Percentiles rank a stretch among this genome's conserved stretches.
Conservation (phyloP, 2,329 filamentous ascomycete species). For the Juglanconis oblonga region DNA sequence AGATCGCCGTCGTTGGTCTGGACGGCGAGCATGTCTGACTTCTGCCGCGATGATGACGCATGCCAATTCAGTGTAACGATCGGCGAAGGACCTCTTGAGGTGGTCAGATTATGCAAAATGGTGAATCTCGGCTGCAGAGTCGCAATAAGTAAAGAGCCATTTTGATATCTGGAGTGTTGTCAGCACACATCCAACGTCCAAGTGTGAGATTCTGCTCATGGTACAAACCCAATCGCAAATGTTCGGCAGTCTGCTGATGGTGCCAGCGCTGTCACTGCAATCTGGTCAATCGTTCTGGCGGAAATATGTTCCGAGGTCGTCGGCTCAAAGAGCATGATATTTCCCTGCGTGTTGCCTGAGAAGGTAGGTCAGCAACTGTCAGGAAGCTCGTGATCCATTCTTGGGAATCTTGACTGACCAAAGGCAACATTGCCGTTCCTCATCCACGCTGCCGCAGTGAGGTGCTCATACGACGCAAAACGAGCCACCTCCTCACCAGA, state of each 20-base stretch:
- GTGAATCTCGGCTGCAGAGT: constrained; percentile 88
- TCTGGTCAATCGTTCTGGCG: constrained; percentile 82
- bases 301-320: constrained; percentile 90
- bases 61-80: constrained; percentile 91
- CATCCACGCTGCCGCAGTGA: constrained; percentile 91
- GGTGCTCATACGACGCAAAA: constrained; percentile 87
- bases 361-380: constrained; percentile 24
- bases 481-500: constrained; percentile 86
- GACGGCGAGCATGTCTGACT: constrained; percentile 95
- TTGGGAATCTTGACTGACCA: constrained; percentile 56
- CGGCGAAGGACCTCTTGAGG: constrained; percentile 77
- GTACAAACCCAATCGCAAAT: constrained; percentile 83
- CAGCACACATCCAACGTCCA: constrained; percentile 11
- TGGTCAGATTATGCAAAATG: constrained; percentile 88
- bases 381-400: background rate
- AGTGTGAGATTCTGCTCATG: background rate
- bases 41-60: constrained; percentile 91
- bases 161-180: constrained; percentile 68
- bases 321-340: constrained; percentile 91
- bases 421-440: constrained; percentile 94
- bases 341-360: constrained; percentile 85
- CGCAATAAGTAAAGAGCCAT: constrained; percentile 88
- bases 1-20: constrained; percentile 91
- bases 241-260: constrained; percentile 87
- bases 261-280: constrained; percentile 90